These are phyloP conservation scores for Claviceps arundinis DNA, from an alignment of 2,329 filamentous ascomycete species.

Conservation along the genomic window DNA sequence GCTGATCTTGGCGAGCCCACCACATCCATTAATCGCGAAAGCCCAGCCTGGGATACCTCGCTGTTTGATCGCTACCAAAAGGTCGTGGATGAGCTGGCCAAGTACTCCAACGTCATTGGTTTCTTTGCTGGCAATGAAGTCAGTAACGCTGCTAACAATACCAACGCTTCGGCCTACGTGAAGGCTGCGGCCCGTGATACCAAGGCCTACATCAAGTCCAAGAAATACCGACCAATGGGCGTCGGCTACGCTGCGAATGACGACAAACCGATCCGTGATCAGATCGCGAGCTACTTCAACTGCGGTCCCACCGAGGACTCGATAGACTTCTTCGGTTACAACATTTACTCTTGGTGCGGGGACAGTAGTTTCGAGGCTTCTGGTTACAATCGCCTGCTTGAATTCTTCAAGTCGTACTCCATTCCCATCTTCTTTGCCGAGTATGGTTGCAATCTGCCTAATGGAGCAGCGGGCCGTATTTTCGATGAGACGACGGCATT, in stretches of 20 bases:
- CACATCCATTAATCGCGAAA: conserved; percentile 72
- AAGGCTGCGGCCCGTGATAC: conserved; percentile 95
- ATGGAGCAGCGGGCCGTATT: conserved; percentile 50
- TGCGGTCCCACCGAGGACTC: conserved; percentile 53
- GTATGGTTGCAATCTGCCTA: conserved; percentile 79
- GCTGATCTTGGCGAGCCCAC: conserved; percentile 76
- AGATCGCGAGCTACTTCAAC: conserved; percentile 89
- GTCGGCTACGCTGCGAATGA: conserved; percentile 97
- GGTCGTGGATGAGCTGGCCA: conserved; percentile 68
- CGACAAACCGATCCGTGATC: conserved; percentile 65
- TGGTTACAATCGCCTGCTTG: conserved; percentile 68
- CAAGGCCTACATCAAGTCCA: conserved; percentile 81
- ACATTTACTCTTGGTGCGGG: conserved; percentile 99
- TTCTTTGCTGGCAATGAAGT: conserved; percentile 99
- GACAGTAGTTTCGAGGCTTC: conserved; percentile 63
- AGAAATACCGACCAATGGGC: conserved; percentile 65
- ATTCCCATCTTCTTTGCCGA: conserved; percentile 97
- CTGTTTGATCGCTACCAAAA: conserved; percentile 70
- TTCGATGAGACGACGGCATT: conserved; percentile 80
- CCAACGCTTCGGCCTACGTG: conserved; percentile 79
- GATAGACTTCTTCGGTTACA: conserved; percentile 99
- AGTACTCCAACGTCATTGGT: conserved; percentile 85
- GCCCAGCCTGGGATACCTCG: conserved; percentile 63
- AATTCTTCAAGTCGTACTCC: conserved; percentile 79
- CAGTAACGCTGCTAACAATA: conserved; percentile 79